Evolutionary conservation across 345 rosid genomes (phyloP).

Genomic region (Camelina laxa): DNA sequence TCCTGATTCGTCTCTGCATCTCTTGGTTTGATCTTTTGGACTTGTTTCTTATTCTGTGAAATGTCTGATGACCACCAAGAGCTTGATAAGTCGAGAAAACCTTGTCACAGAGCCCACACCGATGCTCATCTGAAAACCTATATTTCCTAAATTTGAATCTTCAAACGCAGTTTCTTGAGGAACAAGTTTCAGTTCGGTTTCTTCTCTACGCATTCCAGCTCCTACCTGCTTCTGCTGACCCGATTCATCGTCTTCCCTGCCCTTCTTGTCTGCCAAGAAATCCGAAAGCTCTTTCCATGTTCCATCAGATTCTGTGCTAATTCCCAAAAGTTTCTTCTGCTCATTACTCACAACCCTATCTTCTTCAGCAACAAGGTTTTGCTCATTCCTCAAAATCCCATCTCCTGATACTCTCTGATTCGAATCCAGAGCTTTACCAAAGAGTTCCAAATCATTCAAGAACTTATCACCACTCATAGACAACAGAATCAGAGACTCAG

Average conservation of each 20-base stretch:
- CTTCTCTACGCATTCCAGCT: neutral
- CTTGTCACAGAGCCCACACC: neutral
- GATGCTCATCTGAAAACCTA: neutral
- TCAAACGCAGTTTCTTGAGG: neutral
- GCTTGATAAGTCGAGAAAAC: neutral
- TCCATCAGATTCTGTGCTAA: neutral
- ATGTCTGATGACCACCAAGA: neutral
- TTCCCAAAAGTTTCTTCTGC: neutral
- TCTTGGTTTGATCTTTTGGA: neutral
- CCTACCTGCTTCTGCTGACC: neutral
- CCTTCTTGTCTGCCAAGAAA: neutral
- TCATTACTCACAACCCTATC: neutral
- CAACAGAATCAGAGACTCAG: neutral
- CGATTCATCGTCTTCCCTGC: neutral
- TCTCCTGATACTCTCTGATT: neutral
- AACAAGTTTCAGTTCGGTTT: neutral
- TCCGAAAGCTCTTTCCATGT: neutral
- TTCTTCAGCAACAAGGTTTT: neutral
- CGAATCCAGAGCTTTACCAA: neutral
- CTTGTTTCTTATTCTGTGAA: neutral
- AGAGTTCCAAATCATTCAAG: neutral
- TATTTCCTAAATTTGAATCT: neutral
- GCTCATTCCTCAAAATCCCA: neutral
- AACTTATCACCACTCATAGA: neutral
- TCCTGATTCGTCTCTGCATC: neutral